Evolutionary conservation across 2,329 filamentous ascomycete species (phyloP), one percentile per base, ranked within the genome.

Genomic region (Alternaria infectoria): DNA sequence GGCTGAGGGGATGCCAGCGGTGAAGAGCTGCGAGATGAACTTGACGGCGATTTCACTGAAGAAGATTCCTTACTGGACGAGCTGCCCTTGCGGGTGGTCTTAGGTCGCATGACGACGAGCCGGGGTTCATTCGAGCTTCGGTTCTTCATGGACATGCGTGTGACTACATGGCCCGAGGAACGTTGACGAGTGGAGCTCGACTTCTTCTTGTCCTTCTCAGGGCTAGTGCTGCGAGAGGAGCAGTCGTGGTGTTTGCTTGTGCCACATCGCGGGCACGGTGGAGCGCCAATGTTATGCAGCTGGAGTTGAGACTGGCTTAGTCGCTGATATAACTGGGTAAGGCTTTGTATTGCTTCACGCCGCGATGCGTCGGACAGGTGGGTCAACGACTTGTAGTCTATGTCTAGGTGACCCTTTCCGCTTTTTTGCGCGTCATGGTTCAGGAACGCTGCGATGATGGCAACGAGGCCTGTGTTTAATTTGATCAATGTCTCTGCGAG

Each of bases 401-500:
- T 69, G 32, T 76, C 69, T 30, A 78, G 64, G 59, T 74, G 67
- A 47, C 62, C 69, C 44, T 74, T 74, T n/a, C 61, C 62, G 43
- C 70, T 65, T 59, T 77, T 79, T 12, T 75, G 68, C 6, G 28
- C 49, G 58, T 80, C 77, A 61, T 76, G 74, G 25, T 77, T 73
- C 40, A 84, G 67, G 59, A 84, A 84, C 3, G 81, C 71, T 19
- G 81, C 74, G 56, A 84, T 83, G 67, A 85, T 83, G 59, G 73
- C 70, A 8, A 84, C 81, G 6, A 85, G 79, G 43, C 83, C 82
- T 17, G 81, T 82, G 64, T 85, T 84, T 26, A 84, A 72, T 64
- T 78, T 82, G 60, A 84, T 77, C 23, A 84, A 67, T 17, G 82
- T 81, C 63, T 81, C 81, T 11, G 81, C 80, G 19, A 84, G 81